Evolutionary conservation across 331 rosid genomes (phyloP).

Genomic region (Dryas integrifolia): DNA sequence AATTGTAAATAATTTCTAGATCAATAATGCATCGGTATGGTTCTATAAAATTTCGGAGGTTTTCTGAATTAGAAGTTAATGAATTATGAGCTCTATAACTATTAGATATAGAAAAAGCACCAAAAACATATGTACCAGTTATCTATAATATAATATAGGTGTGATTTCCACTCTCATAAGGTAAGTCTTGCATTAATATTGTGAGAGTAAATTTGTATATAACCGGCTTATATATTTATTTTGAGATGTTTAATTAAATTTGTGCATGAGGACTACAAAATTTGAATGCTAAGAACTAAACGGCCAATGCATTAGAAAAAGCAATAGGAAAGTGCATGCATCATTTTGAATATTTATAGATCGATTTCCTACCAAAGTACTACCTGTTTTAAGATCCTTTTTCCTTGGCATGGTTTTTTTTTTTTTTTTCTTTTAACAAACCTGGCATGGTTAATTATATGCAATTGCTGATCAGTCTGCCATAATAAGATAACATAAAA

Average conservation of each 20-base stretch:
- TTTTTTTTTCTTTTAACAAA: no score
- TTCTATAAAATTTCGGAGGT: not conserved
- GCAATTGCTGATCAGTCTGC: no score
- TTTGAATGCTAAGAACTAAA: not conserved
- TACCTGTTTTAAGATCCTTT: not conserved
- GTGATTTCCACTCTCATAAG: not conserved
- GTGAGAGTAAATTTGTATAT: no score
- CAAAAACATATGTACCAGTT: not conserved
- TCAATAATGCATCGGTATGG: not conserved
- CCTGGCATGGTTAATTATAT: no score
- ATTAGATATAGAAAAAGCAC: not conserved
- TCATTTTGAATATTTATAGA: not conserved
- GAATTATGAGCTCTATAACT: not conserved
- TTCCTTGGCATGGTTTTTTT: no score
- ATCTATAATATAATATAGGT: not conserved
- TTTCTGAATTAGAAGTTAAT: slow-evolving; percentile 3
- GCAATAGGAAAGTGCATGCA: not conserved
- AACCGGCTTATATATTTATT: not conserved
- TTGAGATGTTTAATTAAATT: not conserved
- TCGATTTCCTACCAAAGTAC: not conserved
- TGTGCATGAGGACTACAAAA: not conserved
- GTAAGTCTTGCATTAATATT: not conserved
- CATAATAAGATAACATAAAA: no score
- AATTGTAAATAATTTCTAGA: not conserved
- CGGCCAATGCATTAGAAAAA: not conserved